Evolutionary conservation across 129 eudicot species (phyloP).

Genomic region (Centella asiatica): DNA sequence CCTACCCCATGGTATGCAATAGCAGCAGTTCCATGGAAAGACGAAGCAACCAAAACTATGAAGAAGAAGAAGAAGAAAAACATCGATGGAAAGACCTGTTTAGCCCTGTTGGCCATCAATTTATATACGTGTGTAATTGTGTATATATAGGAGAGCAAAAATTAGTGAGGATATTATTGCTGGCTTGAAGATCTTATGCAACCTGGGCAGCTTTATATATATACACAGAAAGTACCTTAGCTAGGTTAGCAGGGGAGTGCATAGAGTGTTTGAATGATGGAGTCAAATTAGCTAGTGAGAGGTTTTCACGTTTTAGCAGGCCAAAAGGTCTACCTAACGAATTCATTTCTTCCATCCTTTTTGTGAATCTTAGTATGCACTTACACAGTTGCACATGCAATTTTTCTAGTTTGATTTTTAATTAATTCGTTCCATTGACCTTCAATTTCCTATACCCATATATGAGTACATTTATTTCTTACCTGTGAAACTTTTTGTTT

Average conservation of each 20-base stretch:
- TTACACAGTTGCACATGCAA: too few relatives aligned
- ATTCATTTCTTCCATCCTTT: neutral
- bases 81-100: neutral
- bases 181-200: neutral
- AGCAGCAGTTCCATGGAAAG: conserved; percentile 6
- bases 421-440: too few relatives aligned
- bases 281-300: neutral
- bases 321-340: neutral
- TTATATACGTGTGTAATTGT: neutral
- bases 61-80: conserved; percentile 19
- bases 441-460: too few relatives aligned
- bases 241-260: neutral
- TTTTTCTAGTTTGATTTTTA: too few relatives aligned
- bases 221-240: neutral
- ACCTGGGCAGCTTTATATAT: neutral
- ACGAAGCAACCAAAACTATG: too few relatives aligned
- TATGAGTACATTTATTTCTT: too few relatives aligned
- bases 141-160: neutral
- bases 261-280: neutral
- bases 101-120: conserved; percentile 12
- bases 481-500: too few relatives aligned
- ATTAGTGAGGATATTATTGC: neutral
- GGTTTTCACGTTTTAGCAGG: conserved; percentile 10
- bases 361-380: too few relatives aligned
- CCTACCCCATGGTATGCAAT: conserved; percentile 6